Conservation (phyloP, 306 rosid genomes). For the Fragaria iinumae region DNA sequence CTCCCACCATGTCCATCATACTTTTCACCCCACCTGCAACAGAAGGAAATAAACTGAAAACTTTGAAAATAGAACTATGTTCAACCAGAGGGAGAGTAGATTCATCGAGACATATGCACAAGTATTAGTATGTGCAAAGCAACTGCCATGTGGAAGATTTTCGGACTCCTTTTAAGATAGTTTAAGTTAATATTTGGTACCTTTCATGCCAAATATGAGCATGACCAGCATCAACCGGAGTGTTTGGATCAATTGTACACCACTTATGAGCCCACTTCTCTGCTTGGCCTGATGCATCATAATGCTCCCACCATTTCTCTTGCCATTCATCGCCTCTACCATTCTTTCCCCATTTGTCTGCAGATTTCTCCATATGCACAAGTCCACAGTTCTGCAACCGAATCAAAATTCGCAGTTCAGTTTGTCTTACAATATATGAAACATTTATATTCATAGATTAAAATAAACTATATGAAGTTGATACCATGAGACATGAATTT, state of each 20-base stretch:
- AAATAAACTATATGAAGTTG: neutral
- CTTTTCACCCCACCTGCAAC: constrained; percentile 87
- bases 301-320: constrained; percentile 89
- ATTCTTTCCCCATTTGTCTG: constrained; percentile 96
- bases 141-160: neutral
- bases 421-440: neutral
- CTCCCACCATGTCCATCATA: constrained; percentile 92
- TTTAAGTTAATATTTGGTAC: constrained; percentile 33
- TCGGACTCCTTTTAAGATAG: neutral
- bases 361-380: constrained; percentile 83
- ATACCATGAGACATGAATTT: constrained; percentile 3
- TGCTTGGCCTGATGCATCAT: constrained; percentile 68
- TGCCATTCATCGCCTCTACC: constrained; percentile 87
- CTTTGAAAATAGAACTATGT: neutral
- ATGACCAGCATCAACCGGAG: constrained; percentile 78
- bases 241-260: constrained; percentile 90
- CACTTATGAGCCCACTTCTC: constrained; percentile 98
- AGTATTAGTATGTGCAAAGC: neutral
- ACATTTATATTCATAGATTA: neutral
- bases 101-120: neutral
- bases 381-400: constrained; percentile 71
- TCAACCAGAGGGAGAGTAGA: neutral
- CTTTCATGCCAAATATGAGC: constrained; percentile 99
- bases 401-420: constrained; percentile 13
- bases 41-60: constrained; percentile 9